A percentile compares a stretch with the other conserved stretches of the same genome.
These are phyloP conservation scores for Sungouiella blattae DNA, from an alignment of 805 yeast species.

Conservation along the genomic window DNA sequence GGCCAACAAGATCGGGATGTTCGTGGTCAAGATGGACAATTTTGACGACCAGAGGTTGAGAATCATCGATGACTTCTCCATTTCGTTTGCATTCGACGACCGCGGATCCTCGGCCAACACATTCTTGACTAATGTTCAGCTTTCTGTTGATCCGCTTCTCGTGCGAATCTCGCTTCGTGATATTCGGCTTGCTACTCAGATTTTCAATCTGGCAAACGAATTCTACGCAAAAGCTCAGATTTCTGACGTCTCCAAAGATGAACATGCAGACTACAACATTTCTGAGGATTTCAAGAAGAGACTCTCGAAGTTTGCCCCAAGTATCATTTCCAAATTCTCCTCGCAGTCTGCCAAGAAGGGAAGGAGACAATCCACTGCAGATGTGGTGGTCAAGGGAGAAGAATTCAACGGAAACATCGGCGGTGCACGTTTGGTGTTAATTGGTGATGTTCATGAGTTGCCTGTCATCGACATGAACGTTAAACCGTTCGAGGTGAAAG, in stretches of 20 bases:
- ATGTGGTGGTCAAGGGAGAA: constrained; percentile 62
- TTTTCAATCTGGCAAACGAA: constrained; percentile 68
- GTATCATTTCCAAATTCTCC: constrained; percentile 52
- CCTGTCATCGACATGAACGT: constrained; percentile 80
- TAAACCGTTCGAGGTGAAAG: constrained; percentile 62
- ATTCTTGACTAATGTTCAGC: constrained; percentile 59
- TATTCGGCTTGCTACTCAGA: constrained; percentile 71
- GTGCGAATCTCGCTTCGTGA: constrained; percentile 84
- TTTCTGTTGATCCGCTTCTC: constrained; percentile 75
- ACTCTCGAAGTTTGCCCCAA: constrained; percentile 65
- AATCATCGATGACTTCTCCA: constrained; percentile 84
- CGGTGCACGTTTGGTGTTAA: constrained; percentile 75
- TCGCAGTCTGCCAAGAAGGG: constrained; percentile 17
- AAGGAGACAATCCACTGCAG: constrained; percentile 4
- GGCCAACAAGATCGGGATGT: constrained; percentile 81
- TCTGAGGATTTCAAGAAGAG: constrained; percentile 63
- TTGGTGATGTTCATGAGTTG: constrained; percentile 88
- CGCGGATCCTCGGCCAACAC: constrained; percentile 60
- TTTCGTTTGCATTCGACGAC: constrained; percentile 69
- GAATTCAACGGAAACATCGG: constrained; percentile 61
- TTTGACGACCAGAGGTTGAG: constrained; percentile 62
- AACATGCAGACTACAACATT: constrained; percentile 30
- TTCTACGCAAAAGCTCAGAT: constrained; percentile 34
- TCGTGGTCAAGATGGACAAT: constrained; percentile 69
- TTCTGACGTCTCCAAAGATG: constrained; percentile 14